Evolutionary conservation across 2,329 filamentous ascomycete genomes (phyloP), one percentile per base, ranked within the genome.

Genomic region (Tolypocladium paradoxum): DNA sequence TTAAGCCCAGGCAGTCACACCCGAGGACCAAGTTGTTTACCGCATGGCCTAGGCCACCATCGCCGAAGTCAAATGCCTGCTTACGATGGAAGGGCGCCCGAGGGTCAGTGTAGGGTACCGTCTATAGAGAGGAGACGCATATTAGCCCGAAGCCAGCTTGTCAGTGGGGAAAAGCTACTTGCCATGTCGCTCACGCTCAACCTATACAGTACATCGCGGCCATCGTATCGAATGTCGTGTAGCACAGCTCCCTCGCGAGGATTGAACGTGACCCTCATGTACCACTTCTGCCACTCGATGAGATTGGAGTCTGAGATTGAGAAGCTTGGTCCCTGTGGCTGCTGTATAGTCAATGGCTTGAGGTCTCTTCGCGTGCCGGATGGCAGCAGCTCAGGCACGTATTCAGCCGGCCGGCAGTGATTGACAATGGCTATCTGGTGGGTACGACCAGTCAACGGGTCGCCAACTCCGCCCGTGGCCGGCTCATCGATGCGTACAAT

Each of bases 151-250:
- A n/a, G 18, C 7, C n/a, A 34, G 8, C 36, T 20, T 51, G 22
- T 36, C 52, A 4, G 45, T 3, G 3, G 34, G 22, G 2, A 16
- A 12, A 14, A n/a, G 7, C 3, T 8, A 20, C 62, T 51, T 48
- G 78, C 77, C 85, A 88, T 88, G 62, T 88, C 85, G 51, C 78
- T 79, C 36, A 88, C 72, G 35, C 78, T 79, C 22, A 88, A 65
- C 2, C 85, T 76, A 34, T 60, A 58, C 6, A 60, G 49, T n/a
- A 88, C 69, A 51, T 76, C 81, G 29, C 83, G 75, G 11, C 78
- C 80, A 57, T 85, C 83, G 56, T 85, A 88, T 51, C 76, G 75
- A 6, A 90, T 68, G 59, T 89, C 82, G 60, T 88, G 84, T 0
- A 90, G 73, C 2, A 84, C 83, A 14, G 81, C 77, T 34, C 85